Percentiles rank a stretch among this genome's conserved stretches.
Conservation (phyloP, 169 alveolate genomes). For the Cardiosporidium cionae region DNA sequence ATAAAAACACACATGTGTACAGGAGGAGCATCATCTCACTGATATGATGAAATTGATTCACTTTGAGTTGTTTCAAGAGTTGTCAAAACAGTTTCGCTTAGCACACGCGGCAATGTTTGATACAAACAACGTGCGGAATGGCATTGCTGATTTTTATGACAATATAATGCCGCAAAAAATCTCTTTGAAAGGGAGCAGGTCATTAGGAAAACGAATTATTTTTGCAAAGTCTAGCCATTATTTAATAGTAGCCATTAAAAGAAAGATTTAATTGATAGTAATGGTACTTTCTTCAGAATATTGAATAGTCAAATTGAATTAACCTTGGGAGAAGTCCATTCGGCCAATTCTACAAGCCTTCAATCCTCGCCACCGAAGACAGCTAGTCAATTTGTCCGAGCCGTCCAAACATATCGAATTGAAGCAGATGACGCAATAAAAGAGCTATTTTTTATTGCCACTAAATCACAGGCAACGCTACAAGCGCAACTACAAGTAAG, state of each 20-base stretch:
- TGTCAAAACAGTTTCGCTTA: slow-evolving; percentile 35
- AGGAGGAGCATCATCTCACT: slow-evolving; percentile 24
- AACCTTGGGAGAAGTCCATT: slow-evolving; percentile 21
- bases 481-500: slow-evolving; percentile 42
- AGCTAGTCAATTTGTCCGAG: slow-evolving; percentile 40
- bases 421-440: slow-evolving; percentile 29
- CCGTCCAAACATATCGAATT: slow-evolving; percentile 35
- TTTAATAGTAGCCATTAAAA: too few relatives aligned
- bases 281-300: slow-evolving; percentile 35
- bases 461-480: slow-evolving; percentile 38
- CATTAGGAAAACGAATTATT: too few relatives aligned
- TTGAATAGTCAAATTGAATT: slow-evolving; percentile 33
- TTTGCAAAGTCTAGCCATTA: too few relatives aligned
- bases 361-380: slow-evolving; percentile 39
- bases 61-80: slow-evolving; percentile 40
- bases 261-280: too few relatives aligned
- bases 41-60: slow-evolving; percentile 38
- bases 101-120: slow-evolving; percentile 37
- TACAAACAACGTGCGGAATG: slow-evolving; percentile 25
- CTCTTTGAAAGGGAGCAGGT: slow-evolving; percentile 37
- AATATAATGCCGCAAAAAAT: slow-evolving; percentile 35
- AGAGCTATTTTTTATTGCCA: slow-evolving; percentile 25
- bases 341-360: slow-evolving; percentile 25
- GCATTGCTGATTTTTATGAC: slow-evolving; percentile 40
- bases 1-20: neutral